Conservation (phyloP, 2,329 filamentous ascomycete species). For the Sarocladium brachiariae region DNA sequence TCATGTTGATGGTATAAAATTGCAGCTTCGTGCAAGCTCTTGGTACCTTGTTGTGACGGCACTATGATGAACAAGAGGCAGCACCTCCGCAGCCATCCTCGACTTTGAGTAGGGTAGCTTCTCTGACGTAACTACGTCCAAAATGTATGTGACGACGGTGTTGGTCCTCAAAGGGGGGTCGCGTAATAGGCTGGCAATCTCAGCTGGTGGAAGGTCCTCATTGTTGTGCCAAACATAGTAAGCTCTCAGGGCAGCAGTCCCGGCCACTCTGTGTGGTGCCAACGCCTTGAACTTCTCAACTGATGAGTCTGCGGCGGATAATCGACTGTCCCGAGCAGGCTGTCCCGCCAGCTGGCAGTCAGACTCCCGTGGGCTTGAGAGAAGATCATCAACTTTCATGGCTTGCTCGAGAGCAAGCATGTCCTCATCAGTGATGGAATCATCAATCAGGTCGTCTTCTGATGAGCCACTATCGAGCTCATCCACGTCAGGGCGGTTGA, state of each 20-base stretch:
- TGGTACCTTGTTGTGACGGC: constrained; percentile 19
- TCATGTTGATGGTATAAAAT: neutral
- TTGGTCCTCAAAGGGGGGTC: constrained; percentile 49
- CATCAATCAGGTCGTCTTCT: constrained; percentile 7
- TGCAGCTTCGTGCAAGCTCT: constrained; percentile 19
- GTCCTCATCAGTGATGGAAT: constrained; percentile 9
- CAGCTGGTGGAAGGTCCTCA: constrained; percentile 37
- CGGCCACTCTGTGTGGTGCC: constrained; percentile 19
- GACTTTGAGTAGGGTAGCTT: constrained; percentile 40
- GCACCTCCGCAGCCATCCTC: constrained; percentile 38
- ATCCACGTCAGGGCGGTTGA: constrained; percentile 38
- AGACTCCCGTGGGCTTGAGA: neutral
- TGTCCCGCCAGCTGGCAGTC: constrained; percentile 4
- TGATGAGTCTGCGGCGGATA: constrained; percentile 36
- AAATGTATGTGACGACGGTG: constrained; percentile 54
- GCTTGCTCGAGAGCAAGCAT: constrained; percentile 1
- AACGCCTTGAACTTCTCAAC: constrained; percentile 26
- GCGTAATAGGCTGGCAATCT: constrained; percentile 49
- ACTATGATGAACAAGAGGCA: constrained; percentile 25
- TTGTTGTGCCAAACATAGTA: constrained; percentile 60
- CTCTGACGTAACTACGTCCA: constrained; percentile 46
- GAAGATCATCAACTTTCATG: neutral
- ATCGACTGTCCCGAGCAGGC: constrained; percentile 28
- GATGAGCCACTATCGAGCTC: constrained; percentile 9
- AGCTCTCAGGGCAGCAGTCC: constrained; percentile 39